These are phyloP conservation scores for Arthroderma uncinatum DNA, from an alignment of 2,329 filamentous ascomycete species.

Conservation along the genomic window DNA sequence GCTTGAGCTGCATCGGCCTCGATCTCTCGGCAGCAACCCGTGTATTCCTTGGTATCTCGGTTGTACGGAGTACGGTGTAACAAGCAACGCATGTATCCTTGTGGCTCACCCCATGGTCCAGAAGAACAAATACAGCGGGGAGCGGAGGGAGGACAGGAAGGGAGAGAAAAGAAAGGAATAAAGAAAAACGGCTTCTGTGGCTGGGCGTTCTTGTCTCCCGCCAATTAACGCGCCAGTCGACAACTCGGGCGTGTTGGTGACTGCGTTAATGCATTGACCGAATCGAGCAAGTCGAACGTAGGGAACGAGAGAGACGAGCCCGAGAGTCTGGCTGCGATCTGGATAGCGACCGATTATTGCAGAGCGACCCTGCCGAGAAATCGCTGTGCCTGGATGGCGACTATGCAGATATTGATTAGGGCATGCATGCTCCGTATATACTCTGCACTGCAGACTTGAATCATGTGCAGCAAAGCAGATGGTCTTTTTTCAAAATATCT, in stretches of 20 bases:
- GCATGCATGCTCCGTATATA: not conserved
- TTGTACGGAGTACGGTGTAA: not conserved
- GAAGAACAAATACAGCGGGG: not conserved
- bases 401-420: not conserved
- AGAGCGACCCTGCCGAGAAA: not conserved
- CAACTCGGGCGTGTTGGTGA: not conserved
- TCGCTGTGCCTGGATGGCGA: not conserved
- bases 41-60: not conserved
- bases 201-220: not conserved
- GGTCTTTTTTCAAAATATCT: not conserved
- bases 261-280: not conserved
- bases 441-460: too few relatives aligned
- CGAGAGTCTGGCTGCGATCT: not conserved
- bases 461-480: too few relatives aligned
- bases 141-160: not conserved
- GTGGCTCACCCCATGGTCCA: not conserved
- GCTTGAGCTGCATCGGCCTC: not conserved
- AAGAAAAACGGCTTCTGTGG: not conserved
- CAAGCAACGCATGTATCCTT: not conserved
- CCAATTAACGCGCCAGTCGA: not conserved
- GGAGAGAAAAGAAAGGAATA: not conserved
- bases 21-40: not conserved
- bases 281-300: not conserved
- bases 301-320: not conserved
- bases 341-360: not conserved